These are phyloP conservation scores for Neurospora crassa DNA, from an alignment of 2,329 filamentous ascomycete species.

Conservation along the genomic window DNA sequence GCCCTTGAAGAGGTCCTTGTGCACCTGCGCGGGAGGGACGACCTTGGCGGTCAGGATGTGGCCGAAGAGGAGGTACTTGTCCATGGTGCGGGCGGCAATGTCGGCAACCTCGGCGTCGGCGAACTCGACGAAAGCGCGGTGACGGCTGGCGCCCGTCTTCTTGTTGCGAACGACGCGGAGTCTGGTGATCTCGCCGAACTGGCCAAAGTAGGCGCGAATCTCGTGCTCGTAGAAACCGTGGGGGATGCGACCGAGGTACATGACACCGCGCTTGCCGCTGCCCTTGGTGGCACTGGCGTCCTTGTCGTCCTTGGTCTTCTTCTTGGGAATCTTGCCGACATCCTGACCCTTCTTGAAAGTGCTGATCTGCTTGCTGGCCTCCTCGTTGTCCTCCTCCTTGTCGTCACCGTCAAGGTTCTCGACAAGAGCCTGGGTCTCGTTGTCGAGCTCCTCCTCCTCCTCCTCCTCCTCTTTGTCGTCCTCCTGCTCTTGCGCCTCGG, in stretches of 20 bases:
- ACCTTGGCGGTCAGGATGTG: slow-evolving; percentile 85
- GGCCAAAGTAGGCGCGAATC: slow-evolving; percentile 86
- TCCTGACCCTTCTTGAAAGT: slow-evolving; percentile 21
- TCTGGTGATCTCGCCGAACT: slow-evolving; percentile 75
- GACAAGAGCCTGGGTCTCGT: slow-evolving; percentile 18
- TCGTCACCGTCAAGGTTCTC: slow-evolving; percentile 17
- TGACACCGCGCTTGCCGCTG: slow-evolving; percentile 58
- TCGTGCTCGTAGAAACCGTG: slow-evolving; percentile 91
- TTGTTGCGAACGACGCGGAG: slow-evolving; percentile 86
- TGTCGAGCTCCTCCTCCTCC: slow-evolving; percentile 17
- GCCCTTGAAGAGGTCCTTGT: slow-evolving; percentile 78
- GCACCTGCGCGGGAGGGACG: slow-evolving; percentile 66
- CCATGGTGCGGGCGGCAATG: slow-evolving; percentile 91
- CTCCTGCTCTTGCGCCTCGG: slow-evolving; percentile 11
- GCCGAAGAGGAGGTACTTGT: slow-evolving; percentile 92
- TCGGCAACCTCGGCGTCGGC: slow-evolving; percentile 66
- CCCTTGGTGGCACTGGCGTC: slow-evolving; percentile 28
- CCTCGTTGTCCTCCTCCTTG: slow-evolving; percentile 12
- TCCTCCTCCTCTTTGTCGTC: slow-evolving; percentile 9
- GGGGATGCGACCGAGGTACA: slow-evolving; percentile 69
- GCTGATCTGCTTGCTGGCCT: slow-evolving; percentile 8
- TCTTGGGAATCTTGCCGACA: slow-evolving; percentile 35
- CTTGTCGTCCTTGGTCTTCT: slow-evolving; percentile 35
- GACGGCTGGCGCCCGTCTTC: slow-evolving; percentile 82
- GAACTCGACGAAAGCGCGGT: slow-evolving; percentile 94